Evolutionary conservation across 2,329 filamentous ascomycete species (phyloP).

Genomic region (Epichloe baconii): DNA sequence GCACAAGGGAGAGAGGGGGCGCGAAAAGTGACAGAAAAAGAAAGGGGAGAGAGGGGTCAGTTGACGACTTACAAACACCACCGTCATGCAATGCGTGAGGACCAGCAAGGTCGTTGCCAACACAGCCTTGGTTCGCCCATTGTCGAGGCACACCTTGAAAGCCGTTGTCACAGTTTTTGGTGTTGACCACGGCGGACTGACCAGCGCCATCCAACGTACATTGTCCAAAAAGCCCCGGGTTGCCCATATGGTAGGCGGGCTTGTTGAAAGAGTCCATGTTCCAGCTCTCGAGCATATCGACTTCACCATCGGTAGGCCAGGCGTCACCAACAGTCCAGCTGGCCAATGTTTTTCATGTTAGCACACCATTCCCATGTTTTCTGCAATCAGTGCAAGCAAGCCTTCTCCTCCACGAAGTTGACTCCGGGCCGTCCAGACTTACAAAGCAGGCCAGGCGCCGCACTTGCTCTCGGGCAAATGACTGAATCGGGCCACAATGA

Average conservation of each 20-base stretch:
- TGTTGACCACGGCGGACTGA: constrained; percentile 20
- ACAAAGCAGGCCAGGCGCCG: constrained; percentile 61
- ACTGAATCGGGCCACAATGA: constrained; percentile 55
- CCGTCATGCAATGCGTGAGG: constrained; percentile 25
- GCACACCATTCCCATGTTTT: not conserved
- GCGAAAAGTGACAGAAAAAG: constrained; percentile 17
- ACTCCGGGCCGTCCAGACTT: constrained; percentile 11
- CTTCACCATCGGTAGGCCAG: constrained; percentile 51
- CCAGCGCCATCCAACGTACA: constrained; percentile 20
- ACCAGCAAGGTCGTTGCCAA: constrained; percentile 23
- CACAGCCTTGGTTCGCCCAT: constrained; percentile 27
- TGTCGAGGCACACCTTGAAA: constrained; percentile 19
- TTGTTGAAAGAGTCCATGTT: constrained; percentile 25
- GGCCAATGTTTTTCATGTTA: not conserved
- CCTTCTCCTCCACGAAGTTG: no score
- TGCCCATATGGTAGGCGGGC: constrained; percentile 39
- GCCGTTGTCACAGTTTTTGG: constrained; percentile 28
- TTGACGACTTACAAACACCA: constrained; percentile 27
- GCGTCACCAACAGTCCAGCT: constrained; percentile 36
- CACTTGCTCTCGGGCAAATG: constrained; percentile 56
- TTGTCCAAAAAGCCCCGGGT: constrained; percentile 15
- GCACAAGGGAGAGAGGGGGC: no score
- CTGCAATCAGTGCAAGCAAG: no score
- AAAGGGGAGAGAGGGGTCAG: no score
- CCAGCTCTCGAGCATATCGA: constrained; percentile 57